Percentiles rank a stretch among this genome's conserved stretches.
Conservation (phyloP, 345 rosid species). For the Anacardium occidentale region DNA sequence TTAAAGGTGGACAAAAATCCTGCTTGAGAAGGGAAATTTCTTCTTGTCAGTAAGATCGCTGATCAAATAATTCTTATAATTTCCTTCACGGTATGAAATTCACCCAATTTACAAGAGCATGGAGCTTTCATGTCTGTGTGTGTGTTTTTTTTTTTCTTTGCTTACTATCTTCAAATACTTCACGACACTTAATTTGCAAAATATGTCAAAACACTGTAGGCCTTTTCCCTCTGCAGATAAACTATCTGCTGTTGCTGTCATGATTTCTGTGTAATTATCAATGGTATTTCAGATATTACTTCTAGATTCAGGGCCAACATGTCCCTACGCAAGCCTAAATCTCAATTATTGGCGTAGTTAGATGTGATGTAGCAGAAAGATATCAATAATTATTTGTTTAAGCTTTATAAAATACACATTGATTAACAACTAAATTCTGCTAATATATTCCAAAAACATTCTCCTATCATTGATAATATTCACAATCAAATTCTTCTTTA, state of each 20-base stretch:
- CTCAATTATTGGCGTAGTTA: conserved; percentile 40
- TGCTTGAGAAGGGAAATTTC: neutral
- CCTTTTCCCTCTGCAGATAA: neutral
- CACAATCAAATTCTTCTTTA: conserved; percentile 10
- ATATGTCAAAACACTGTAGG: neutral
- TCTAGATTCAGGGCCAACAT: conserved; percentile 21
- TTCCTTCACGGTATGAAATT: no score
- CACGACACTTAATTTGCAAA: neutral
- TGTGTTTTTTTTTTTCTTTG: neutral
- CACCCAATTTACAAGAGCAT: neutral
- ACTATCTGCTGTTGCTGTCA: neutral
- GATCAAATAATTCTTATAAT: neutral
- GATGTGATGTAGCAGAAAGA: conserved; percentile 23
- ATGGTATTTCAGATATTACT: neutral
- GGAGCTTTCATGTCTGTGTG: neutral
- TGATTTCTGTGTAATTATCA: neutral
- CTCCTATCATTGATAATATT: conserved; percentile 26
- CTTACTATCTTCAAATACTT: neutral
- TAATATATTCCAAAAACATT: conserved; percentile 31
- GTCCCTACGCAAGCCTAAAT: conserved; percentile 22
- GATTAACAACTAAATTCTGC: conserved; percentile 18
- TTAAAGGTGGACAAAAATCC: neutral
- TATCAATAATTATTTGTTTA: conserved; percentile 20
- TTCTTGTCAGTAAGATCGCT: neutral
- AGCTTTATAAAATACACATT: neutral